Base-by-base conservation (phyloP, 1,284 basidiomycete species). In the Blastosporella zonata region DNA sequence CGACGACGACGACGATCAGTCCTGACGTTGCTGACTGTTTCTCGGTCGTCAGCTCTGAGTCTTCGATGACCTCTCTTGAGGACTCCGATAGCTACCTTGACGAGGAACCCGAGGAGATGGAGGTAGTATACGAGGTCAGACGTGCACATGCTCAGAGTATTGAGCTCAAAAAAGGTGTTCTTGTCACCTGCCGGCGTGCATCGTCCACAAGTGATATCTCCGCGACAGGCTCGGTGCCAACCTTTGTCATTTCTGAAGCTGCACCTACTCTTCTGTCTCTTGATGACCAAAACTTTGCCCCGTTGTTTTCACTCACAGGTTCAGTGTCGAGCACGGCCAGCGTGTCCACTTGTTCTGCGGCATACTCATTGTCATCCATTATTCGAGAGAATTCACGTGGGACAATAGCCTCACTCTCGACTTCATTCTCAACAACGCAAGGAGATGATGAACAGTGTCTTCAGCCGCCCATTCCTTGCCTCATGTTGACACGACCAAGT, bases 71-170 rank as follows among this genome's bases (percentile, higher is more conserved):
- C 13, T 68, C 67, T 17, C 38, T 65, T 9, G 54, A 54, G 2
- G 62, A 60, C 43, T 49, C 49, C 17, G 49, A 54, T 25, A 57
- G 48, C 28, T 55, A 49, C 25, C 58, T 66, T 15, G 62, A 63
- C 18, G 61, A 63, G 23, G 56, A 57, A 33, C 35, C 28, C 2
- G 40, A 48, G 12, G 71, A 67, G 33, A 60, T 59, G 17, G 49
- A 47, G 4, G 55, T 58, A 25, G 58, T 61, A 3, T 75, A 71
- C 53, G 72, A 78, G 47, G 63, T 77, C 31, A 67, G 65, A 52
- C 66, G 72, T 8, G 74, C 66, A 2, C 73, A 71, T 35, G 71
- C 74, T 33, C 71, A 67, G 57, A 78, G 74, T 50, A 65, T 78
- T 56, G 71, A 76, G 56, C 63, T 75, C 50, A 71, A 74, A 60